Base-by-base conservation (phyloP, 371 early-diverging fungal genomes). In the Mucor lusitanicus region DNA sequence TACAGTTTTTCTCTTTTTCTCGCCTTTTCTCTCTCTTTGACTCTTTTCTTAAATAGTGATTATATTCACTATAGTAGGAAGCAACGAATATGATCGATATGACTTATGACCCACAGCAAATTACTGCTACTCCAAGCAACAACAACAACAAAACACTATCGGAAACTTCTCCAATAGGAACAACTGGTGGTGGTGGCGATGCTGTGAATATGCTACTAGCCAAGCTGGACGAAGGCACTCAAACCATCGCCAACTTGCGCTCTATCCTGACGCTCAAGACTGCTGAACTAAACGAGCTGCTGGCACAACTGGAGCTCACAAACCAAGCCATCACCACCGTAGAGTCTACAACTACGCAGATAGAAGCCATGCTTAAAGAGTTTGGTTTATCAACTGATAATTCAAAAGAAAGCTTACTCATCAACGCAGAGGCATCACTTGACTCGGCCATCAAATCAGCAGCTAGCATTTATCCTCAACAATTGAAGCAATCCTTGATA, bases 381-480 rank as follows among this genome's bases (percentile, higher is more conserved):
- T 56, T 81, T 64, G 84, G 84, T 9, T 55, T 80, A 7, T 71
- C 76, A 13, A 60, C 46, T 9, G 39, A 69, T 6, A 54, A 68
- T 15, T 48, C 73, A 3, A 71, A 70, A 30, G 78, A 74, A 56
- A 72, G 59, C 33, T 53, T 80, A n/a, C 61, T 83, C 28, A 67
- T 77, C 48, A 72, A 73, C 65, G 83, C 83, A 6, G 77, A 80
- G 62, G 77, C 78, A 12, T 73, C 73, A 23, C 64, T 83, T 23
- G 80, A 83, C 67, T 80, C 79, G 17, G 83, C 83, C 11, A 78
- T 83, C 39, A 83, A 83, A 63, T 79, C 80, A 9, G 83, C 83
- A 6, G 72, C 69, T 9, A 70, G 64, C 30, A 66, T 83, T 30
- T 83, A 83, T 59, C 67, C 74, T 12, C 67, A 59, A 44, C 59